Evolutionary conservation across 225 moss, liverwort and hornwort genomes (phyloP), one percentile per base, ranked within the genome.

Genomic region (Marchantia paleacea): DNA sequence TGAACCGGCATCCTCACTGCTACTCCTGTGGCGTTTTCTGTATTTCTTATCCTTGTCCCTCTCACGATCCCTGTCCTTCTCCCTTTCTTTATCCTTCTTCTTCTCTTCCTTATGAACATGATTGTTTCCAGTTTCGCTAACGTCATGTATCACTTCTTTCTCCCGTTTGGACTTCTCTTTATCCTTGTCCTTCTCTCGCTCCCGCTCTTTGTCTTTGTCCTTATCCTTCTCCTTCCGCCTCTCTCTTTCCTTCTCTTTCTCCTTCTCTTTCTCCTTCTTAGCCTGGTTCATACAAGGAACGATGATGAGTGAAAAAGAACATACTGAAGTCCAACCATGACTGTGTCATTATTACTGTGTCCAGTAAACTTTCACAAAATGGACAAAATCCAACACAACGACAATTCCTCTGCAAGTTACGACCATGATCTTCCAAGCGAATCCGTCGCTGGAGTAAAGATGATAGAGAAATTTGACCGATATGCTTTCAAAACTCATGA

Each of bases 21-120:
- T 99, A 90, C 99, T 95, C 81, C 94, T 92, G 84, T 99, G 92
- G 54, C 99, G 89, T 81, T 94, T 99, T 78, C 89, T 92, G 84
- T 99, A 93, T 86, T 92, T 99, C 91, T 91, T 99, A 53, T 89
- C 89, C 77, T 80, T 86, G 55, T 89, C 88, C 73, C 80, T 84
- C 50, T 99, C 95, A 19, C 95, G 90, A 25, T 99, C 95, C 84
- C 88, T 97, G 24, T 97, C 94, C 79, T 93, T 94, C 60, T 97
- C 97, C 81, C 91, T 93, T 47, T 97, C 95, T 78, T 94, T 99
- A 55, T 95, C 99, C 86, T 94, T 96, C 85, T 90, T 91, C 86
- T 89, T 91, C 31, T 96, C 96, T 84, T 97, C 96, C 83, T 93
- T 97, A 76, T 91, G 93, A 5, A 85, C 86, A 52, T 97, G 93